Evolutionary conservation across 306 rosid genomes (phyloP).

Genomic region (Carpinus viminea): DNA sequence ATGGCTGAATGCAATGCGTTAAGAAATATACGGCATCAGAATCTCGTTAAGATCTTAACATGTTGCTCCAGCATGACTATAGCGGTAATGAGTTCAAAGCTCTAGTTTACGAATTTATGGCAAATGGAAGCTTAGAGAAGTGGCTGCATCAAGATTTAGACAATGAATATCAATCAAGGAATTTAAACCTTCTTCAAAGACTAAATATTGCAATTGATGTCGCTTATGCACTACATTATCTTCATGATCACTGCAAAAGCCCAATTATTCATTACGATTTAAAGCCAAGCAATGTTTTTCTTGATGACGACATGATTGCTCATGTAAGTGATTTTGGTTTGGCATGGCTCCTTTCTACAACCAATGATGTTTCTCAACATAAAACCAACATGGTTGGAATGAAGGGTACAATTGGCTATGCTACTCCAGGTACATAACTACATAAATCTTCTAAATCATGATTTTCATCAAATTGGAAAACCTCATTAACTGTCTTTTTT

Average conservation of each 20-base stretch:
- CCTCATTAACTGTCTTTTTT: neutral
- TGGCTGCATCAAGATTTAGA: conserved; percentile 21
- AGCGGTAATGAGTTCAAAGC: too few species aligned
- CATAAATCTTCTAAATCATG: too few species aligned
- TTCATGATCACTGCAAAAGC: conserved; percentile 14
- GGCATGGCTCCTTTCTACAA: conserved; percentile 17
- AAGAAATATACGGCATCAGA: too few species aligned
- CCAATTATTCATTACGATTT: conserved; percentile 19
- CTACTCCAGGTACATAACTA: conserved; percentile 16
- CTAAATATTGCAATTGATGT: conserved; percentile 24
- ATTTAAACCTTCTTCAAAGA: conserved; percentile 19
- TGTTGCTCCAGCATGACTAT: too few species aligned
- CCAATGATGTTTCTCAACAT: neutral
- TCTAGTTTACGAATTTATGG: conserved; percentile 7
- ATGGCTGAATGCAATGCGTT: neutral
- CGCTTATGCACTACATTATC: conserved; percentile 25
- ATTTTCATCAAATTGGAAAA: too few species aligned
- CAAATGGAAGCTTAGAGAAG: conserved; percentile 35
- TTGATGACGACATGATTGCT: conserved; percentile 17
- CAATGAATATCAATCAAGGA: neutral
- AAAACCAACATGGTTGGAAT: conserved; percentile 23
- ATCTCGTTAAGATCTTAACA: too few species aligned
- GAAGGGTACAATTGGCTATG: conserved; percentile 22
- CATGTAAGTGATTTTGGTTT: conserved; percentile 37
- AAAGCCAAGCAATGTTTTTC: conserved; percentile 25